Conservation (phyloP, 192 early-diverging fungal genomes). For the Entomortierella lignicola region DNA sequence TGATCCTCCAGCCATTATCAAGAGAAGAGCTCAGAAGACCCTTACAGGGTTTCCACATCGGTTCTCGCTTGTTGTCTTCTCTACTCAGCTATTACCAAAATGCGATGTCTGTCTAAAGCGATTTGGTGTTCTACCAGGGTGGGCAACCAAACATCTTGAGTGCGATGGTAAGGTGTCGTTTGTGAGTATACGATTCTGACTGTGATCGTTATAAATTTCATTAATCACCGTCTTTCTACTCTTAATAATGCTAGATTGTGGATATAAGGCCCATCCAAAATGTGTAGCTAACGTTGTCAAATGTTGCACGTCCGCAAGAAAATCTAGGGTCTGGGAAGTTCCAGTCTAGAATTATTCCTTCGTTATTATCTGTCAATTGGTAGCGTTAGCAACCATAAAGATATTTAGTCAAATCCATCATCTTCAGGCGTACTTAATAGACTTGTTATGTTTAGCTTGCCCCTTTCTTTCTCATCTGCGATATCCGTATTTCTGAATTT, state of each 20-base stretch:
- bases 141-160: slow-evolving; percentile 45
- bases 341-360: slow-evolving; percentile 16
- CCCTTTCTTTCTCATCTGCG: no score
- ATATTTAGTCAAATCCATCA: no score
- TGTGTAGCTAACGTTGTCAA: slow-evolving; percentile 37
- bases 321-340: slow-evolving; percentile 42
- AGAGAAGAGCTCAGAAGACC: slow-evolving; percentile 11
- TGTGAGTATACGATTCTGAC: no score
- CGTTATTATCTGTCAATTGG: no score
- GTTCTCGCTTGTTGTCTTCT: slow-evolving; percentile 38
- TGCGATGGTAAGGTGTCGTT: slow-evolving; percentile 37
- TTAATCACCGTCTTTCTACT: no score
- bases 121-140: slow-evolving; percentile 40
- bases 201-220: neutral
- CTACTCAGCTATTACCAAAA: slow-evolving; percentile 38
- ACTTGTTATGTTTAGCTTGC: no score
- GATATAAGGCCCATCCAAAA: slow-evolving; percentile 38
- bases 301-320: slow-evolving; percentile 40
- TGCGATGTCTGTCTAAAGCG: slow-evolving; percentile 47
- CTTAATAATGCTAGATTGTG: slow-evolving; percentile 36
- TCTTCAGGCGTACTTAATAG: no score
- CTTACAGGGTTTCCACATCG: slow-evolving; percentile 40
- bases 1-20: neutral
- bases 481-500: no score
- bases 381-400: no score